Conservation (phyloP, 192 early-diverging fungal species). For the Phlyctochytrium arcticum region DNA sequence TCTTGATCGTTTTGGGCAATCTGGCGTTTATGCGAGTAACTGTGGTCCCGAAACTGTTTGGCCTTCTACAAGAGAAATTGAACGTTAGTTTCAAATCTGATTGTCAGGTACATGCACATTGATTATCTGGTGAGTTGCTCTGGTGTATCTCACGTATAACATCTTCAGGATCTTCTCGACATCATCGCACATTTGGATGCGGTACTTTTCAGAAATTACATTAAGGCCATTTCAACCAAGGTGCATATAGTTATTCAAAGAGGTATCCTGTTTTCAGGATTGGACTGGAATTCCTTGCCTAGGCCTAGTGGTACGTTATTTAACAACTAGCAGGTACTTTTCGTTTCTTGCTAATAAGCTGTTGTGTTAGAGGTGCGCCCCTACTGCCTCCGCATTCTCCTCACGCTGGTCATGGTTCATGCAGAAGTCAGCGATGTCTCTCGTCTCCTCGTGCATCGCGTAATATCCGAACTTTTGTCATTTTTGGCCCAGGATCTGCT, state of each 20-base stretch:
- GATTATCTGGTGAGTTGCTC: no score
- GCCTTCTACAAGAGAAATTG: conserved; percentile 68
- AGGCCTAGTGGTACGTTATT: conserved; percentile 64
- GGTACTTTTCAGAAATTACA: conserved; percentile 83
- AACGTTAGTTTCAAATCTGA: conserved; percentile 15
- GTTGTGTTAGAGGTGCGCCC: conserved; percentile 69
- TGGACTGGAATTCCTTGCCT: conserved; percentile 79
- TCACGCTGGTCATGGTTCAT: conserved; percentile 84
- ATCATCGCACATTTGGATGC: conserved; percentile 73
- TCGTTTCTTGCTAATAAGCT: neutral
- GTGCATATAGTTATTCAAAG: conserved; percentile 68
- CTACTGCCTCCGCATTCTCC: conserved; percentile 81
- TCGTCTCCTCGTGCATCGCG: conserved; percentile 69
- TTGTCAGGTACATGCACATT: neutral
- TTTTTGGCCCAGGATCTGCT: conserved; percentile 78
- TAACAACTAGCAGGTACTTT: no score
- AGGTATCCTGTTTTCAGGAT: conserved; percentile 81
- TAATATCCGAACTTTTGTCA: conserved; percentile 68
- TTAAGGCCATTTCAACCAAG: conserved; percentile 66
- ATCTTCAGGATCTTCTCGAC: conserved; percentile 57
- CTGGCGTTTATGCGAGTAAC: conserved; percentile 65
- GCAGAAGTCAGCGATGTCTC: conserved; percentile 83
- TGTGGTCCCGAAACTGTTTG: conserved; percentile 73
- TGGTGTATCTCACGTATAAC: no score
- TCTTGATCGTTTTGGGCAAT: conserved; percentile 83